Conservation (phyloP, 768 basidiomycete species). For the Boletellus ananas region DNA sequence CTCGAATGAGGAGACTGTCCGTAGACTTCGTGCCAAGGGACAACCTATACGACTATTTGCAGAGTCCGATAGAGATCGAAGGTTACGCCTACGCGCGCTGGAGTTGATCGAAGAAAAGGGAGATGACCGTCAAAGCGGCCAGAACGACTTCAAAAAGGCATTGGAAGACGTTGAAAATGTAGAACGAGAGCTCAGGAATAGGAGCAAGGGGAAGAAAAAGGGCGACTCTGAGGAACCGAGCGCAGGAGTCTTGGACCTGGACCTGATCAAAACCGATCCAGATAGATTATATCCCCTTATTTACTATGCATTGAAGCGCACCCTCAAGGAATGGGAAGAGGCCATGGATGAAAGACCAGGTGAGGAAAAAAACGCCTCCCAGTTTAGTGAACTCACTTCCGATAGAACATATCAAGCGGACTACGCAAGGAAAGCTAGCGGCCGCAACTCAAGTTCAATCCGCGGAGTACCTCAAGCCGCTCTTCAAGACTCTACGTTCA, state of each 20-base stretch:
- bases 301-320: slow-evolving; percentile 90
- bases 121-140: slow-evolving; percentile 72
- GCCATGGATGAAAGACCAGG: slow-evolving; percentile 93
- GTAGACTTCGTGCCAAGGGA: slow-evolving; percentile 83
- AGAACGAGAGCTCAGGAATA: slow-evolving; percentile 61
- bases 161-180: slow-evolving; percentile 84
- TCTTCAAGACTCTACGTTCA: slow-evolving; percentile 87
- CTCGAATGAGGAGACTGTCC: slow-evolving; percentile 88
- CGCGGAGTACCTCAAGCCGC: slow-evolving; percentile 93
- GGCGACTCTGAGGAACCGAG: slow-evolving; percentile 48
- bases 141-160: slow-evolving; percentile 93
- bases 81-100: slow-evolving; percentile 84
- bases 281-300: slow-evolving; percentile 96
- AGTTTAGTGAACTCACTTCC: not conserved
- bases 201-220: slow-evolving; percentile 57
- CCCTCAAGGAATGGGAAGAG: slow-evolving; percentile 94
- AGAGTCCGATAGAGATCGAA: slow-evolving; percentile 91
- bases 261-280: slow-evolving; percentile 82
- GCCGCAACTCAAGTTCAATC: slow-evolving; percentile 95
- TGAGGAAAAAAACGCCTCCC: slow-evolving; percentile 28
- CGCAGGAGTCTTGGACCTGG: slow-evolving; percentile 69
- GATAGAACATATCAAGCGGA: slow-evolving; percentile 78
- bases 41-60: slow-evolving; percentile 95
- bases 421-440: slow-evolving; percentile 89
- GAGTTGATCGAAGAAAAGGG: slow-evolving; percentile 94